Base-by-base conservation (phyloP, 73 alveolate genomes). In the Stentor roeselii region DNA sequence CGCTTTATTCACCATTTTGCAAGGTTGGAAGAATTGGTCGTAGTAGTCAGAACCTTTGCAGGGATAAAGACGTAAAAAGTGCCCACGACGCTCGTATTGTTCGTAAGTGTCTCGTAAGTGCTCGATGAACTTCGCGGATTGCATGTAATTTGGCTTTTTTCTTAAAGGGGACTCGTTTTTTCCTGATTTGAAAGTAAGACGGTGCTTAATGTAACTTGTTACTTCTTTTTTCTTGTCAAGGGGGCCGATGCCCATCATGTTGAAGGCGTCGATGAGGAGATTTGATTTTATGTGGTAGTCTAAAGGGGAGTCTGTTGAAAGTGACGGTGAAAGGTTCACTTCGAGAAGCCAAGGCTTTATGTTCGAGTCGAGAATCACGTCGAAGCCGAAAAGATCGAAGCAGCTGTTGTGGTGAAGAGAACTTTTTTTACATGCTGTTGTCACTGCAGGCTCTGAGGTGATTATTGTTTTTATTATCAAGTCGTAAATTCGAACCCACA, bases 341-440 rank as follows among this genome's bases (percentile, higher is more conserved):
- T 95, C 99, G 85, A 95, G 85, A 31, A 95, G 88, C 97, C 98
- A 95, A 2, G 99, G 98, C 87, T 93, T 91, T 15, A 95, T 76
- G 32, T 90, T 92, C 15, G 90, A 91, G 76, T 91, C 97, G 32
- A 95, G 75, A 30, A 95, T 83, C 21, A 95, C 88, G 84, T 95
- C 99, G 60, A 87, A 94, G 3, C 99, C 98, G 67, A 93, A 91
- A 31, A 95, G 85, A 76, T 95, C 99, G 78, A 95, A 95, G 82
- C 96, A 93, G 87, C 90, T 95, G 21, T 90, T 90, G 40, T 88
- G 78, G 76, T 86, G 78, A 32, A 90, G 83, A 3, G 84, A 60
- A 75, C 82, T 75, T 60, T 85, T 82, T 59, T 91, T 91, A 37
- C 88, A 75, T 38, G 82, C 78, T 14, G 92, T 86, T 14, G 78